A percentile compares a stretch with the other conserved stretches of the same genome.
Evolutionary conservation across 2,329 filamentous ascomycete genomes (phyloP).

Genomic region (Trichoderma sp.): DNA sequence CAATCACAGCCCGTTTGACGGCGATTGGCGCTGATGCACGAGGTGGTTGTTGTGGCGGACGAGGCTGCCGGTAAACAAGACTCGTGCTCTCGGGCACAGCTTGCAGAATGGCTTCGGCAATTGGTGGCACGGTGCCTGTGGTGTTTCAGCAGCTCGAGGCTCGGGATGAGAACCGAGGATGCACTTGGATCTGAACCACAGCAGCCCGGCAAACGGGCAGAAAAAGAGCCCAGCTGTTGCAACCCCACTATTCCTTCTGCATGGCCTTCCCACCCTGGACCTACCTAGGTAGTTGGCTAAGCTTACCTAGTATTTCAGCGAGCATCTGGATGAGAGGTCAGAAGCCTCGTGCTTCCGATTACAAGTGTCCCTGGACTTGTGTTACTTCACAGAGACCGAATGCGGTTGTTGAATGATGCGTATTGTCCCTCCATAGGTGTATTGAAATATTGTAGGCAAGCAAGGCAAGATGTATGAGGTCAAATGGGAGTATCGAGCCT

Average conservation of each 20-base stretch:
- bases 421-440: too few species aligned
- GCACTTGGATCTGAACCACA: not conserved
- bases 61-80: not conserved
- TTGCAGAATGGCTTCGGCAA: not conserved
- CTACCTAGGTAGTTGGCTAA: too few species aligned
- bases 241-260: conserved; percentile 16
- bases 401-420: too few species aligned
- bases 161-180: conserved; percentile 14
- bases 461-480: too few species aligned
- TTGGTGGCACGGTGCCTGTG: conserved; percentile 1
- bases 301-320: not conserved
- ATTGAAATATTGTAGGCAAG: too few species aligned
- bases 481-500: too few species aligned
- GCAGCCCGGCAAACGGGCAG: not conserved
- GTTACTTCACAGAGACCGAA: too few species aligned
- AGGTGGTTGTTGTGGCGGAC: not conserved
- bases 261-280: not conserved
- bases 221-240: not conserved
- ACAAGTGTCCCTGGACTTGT: too few species aligned
- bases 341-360: too few species aligned
- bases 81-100: not conserved
- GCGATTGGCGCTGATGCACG: not conserved
- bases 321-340: too few species aligned
- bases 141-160: not conserved
- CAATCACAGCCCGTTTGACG: conserved; percentile 7